A percentile compares a stretch with the other conserved stretches of the same genome.
phyloP scores from a whole-genome alignment of 108 stramenopile species.

The Cyclostephanos tholiformis region DNA sequence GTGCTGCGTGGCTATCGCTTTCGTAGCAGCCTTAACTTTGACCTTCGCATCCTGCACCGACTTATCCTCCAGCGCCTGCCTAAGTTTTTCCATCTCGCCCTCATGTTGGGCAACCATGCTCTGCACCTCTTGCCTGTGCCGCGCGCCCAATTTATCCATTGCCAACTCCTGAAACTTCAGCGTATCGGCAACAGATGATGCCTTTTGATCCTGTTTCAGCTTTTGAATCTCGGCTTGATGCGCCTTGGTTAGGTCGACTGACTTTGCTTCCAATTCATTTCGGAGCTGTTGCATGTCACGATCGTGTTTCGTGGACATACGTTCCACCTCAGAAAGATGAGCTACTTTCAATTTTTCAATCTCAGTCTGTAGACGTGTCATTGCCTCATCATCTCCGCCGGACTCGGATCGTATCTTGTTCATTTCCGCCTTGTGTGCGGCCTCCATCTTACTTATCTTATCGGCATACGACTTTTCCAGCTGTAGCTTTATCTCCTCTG shows the following conservation, averaged over 20 bases:
- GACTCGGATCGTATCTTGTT: constrained; percentile 10
- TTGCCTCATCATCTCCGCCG: not conserved
- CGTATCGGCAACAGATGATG: constrained; percentile 23
- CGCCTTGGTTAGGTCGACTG: constrained; percentile 15
- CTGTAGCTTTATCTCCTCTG: constrained; percentile 20
- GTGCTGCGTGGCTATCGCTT: not conserved
- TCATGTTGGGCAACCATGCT: constrained; percentile 13
- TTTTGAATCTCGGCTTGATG: constrained; percentile 31
- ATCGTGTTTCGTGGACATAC: constrained; percentile 17
- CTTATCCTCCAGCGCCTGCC: constrained; percentile 4
- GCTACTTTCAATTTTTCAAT: constrained; percentile 25
- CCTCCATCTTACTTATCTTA: constrained; percentile 19
- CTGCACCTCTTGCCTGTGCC: constrained; percentile 9
- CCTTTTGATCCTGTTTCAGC: constrained; percentile 21
- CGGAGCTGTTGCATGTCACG: constrained; percentile 29
- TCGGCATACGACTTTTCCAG: constrained; percentile 17
- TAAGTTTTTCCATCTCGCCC: constrained; percentile 20
- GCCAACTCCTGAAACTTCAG: constrained; percentile 29
- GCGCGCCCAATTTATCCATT: constrained; percentile 18
- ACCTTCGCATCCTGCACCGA: constrained; percentile 2
- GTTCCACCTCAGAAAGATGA: constrained; percentile 27
- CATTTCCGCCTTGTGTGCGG: constrained; percentile 32
- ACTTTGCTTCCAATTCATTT: constrained; percentile 21
- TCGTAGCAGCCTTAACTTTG: constrained; percentile 24
- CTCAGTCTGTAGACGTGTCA: constrained; percentile 15